phyloP scores from a whole-genome alignment of 2,329 filamentous ascomycete species.

The Helotiales sp. region DNA sequence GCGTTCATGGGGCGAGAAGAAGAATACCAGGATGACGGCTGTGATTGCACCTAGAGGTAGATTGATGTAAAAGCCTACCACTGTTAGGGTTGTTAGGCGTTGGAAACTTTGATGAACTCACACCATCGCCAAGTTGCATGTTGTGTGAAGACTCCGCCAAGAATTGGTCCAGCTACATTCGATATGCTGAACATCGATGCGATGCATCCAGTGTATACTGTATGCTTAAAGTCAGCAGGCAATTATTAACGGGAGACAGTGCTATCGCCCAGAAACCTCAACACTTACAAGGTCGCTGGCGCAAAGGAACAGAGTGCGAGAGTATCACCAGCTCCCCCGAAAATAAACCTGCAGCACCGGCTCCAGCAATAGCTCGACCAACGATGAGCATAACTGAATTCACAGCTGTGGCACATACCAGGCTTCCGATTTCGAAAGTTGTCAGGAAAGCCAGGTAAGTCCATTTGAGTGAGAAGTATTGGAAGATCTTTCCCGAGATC shows the following conservation, averaged over 20 bases:
- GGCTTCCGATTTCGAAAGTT: slow-evolving; percentile 42
- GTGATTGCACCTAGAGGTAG: slow-evolving; percentile 48
- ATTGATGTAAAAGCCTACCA: slow-evolving; percentile 44
- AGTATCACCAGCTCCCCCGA: slow-evolving; percentile 41
- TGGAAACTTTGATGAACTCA: slow-evolving; percentile 23
- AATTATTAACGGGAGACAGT: background rate
- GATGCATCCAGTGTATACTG: slow-evolving; percentile 30
- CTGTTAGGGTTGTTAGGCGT: slow-evolving; percentile 7
- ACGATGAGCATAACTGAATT: slow-evolving; percentile 42
- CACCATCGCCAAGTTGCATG: slow-evolving; percentile 46
- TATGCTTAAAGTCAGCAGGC: background rate
- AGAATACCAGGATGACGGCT: slow-evolving; percentile 44
- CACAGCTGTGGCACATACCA: slow-evolving; percentile 40
- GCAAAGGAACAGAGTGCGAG: slow-evolving; percentile 33
- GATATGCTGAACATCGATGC: slow-evolving; percentile 32
- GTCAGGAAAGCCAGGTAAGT: slow-evolving; percentile 35
- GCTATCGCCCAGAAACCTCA: too few species aligned
- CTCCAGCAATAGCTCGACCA: slow-evolving; percentile 42
- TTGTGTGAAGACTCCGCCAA: slow-evolving; percentile 43
- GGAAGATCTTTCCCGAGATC: slow-evolving; percentile 36
- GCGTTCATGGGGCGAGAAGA: slow-evolving; percentile 44
- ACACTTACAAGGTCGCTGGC: slow-evolving; percentile 32
- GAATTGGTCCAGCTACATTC: slow-evolving; percentile 39
- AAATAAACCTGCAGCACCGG: slow-evolving; percentile 40
- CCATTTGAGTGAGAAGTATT: slow-evolving; percentile 41